Evolutionary conservation across 805 yeast genomes (phyloP).

Genomic region (Yarrowia sp.): DNA sequence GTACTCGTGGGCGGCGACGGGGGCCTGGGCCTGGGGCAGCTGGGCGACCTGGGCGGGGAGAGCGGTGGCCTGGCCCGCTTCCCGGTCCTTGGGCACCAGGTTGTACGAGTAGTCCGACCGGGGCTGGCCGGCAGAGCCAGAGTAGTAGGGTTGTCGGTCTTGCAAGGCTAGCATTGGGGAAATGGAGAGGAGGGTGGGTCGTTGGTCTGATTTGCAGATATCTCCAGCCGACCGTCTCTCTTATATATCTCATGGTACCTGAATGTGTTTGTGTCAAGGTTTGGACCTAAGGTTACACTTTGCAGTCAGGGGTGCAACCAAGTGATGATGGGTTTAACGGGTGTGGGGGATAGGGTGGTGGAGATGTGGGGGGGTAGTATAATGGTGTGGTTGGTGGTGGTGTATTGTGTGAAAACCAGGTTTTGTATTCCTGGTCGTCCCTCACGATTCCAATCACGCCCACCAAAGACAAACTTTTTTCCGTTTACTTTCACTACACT

Average conservation of each 20-base stretch:
- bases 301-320: slow-evolving; percentile 26
- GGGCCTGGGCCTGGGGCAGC: slow-evolving; percentile 7
- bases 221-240: neutral
- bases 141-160: slow-evolving; percentile 38
- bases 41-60: neutral
- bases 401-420: no score
- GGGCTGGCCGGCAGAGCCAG: slow-evolving; percentile 22
- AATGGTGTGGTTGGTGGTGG: no score
- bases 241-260: slow-evolving; percentile 19
- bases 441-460: no score
- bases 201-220: no score
- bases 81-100: slow-evolving; percentile 34
- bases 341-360: no score
- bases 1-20: slow-evolving; percentile 29
- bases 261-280: slow-evolving; percentile 25
- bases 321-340: no score
- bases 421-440: no score
- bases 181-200: neutral
- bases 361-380: neutral
- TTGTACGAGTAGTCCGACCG: slow-evolving; percentile 34
- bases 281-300: neutral
- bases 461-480: slow-evolving; percentile 16
- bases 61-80: neutral
- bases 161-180: slow-evolving; percentile 34
- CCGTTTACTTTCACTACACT: neutral